These are phyloP conservation scores for Lipomyces chichibuensis DNA, from an alignment of 805 yeast genomes.

Conservation along the genomic window DNA sequence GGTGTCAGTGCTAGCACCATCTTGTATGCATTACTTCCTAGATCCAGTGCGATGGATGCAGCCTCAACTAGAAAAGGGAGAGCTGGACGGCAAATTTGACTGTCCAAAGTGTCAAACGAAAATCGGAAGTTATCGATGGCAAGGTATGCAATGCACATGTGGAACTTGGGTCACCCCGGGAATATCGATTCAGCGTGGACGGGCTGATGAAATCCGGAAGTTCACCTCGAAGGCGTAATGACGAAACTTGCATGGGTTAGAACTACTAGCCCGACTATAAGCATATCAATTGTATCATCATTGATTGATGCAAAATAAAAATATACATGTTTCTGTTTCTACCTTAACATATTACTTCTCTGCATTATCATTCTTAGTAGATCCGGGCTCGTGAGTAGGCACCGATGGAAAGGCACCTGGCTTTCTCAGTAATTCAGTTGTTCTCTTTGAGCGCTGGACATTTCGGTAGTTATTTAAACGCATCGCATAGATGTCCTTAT, in stretches of 20 bases:
- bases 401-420: constrained; percentile 45
- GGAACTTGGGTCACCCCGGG: constrained; percentile 97
- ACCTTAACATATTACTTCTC: not conserved
- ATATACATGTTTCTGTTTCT: not conserved
- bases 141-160: constrained; percentile 90
- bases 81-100: constrained; percentile 79
- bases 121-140: constrained; percentile 93
- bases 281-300: not conserved
- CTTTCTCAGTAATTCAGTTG: constrained; percentile 41
- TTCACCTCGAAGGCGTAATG: constrained; percentile 17
- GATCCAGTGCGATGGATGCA: constrained; percentile 96
- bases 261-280: not conserved
- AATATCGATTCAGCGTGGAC: constrained; percentile 74
- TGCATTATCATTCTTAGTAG: not conserved
- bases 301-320: not conserved
- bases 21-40: constrained; percentile 81
- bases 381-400: constrained; percentile 39
- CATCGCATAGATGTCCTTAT: constrained; percentile 49
- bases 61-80: constrained; percentile 68
- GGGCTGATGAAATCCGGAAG: constrained; percentile 67
- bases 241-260: not conserved
- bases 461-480: constrained; percentile 45
- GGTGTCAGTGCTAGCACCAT: constrained; percentile 36
- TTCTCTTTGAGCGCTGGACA: constrained; percentile 40
- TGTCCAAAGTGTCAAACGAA: constrained; percentile 86